Conservation (phyloP, 306 rosid species). For the Ziziphus jujuba region DNA sequence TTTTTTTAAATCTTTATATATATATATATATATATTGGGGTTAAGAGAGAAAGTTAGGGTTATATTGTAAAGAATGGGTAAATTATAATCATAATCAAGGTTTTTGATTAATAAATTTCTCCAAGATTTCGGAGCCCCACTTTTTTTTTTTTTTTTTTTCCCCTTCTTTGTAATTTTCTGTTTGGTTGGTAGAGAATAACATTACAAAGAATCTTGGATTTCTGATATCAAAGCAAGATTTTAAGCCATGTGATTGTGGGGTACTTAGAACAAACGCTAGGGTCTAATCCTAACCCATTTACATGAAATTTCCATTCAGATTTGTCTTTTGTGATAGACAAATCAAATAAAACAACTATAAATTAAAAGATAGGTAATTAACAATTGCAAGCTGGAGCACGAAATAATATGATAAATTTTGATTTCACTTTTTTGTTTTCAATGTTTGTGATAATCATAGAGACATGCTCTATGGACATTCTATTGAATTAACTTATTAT, state of each 20-base stretch:
- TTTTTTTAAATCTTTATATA: not conserved
- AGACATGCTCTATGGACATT: slow-evolving; percentile 3
- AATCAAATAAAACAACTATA: not conserved
- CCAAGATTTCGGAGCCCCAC: slow-evolving; percentile 15
- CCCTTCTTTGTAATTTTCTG: not conserved
- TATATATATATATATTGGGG: not conserved
- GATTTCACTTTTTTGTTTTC: not conserved
- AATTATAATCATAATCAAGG: slow-evolving; percentile 11
- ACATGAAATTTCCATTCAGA: not conserved
- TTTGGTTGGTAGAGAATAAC: slow-evolving; percentile 19
- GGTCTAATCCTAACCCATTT: not conserved
- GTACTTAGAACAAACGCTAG: not conserved
- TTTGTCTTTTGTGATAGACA: slow-evolving; percentile 9
- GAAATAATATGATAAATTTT: not conserved
- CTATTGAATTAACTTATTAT: not conserved
- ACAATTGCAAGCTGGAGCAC: not conserved
- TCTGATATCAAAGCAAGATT: slow-evolving; percentile 15
- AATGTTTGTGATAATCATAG: slow-evolving; percentile 3
- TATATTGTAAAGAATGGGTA: slow-evolving; percentile 2
- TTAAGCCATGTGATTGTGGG: slow-evolving; percentile 32
- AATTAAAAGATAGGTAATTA: not conserved
- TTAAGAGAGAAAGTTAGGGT: too few species aligned
- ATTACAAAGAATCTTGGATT: slow-evolving; percentile 18
- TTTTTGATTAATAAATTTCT: not conserved
- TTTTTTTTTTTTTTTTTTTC: not conserved